phyloP scores from a whole-genome alignment of 768 basidiomycete species.

The Amanita thiersii region DNA sequence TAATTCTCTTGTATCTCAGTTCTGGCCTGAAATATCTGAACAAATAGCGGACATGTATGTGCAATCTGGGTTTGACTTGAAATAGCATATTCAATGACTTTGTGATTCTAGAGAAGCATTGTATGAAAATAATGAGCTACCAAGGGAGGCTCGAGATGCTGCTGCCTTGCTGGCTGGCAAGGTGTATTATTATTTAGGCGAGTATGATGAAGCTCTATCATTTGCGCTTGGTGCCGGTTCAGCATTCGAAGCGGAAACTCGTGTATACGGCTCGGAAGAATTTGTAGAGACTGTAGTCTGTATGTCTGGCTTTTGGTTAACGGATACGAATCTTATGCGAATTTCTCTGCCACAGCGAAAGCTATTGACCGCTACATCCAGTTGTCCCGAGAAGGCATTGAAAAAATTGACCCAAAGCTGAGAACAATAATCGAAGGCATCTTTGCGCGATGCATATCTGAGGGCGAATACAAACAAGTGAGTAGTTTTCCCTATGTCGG shows the following conservation, averaged over 20 bases:
- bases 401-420: conserved; percentile 72
- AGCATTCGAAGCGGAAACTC: conserved; percentile 74
- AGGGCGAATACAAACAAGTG: conserved; percentile 89
- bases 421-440: conserved; percentile 85
- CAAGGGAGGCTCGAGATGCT: conserved; percentile 64
- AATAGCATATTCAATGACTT: conserved; percentile 9
- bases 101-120: conserved; percentile 66
- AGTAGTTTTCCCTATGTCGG: conserved; percentile 12
- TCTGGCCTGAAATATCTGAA: conserved; percentile 99
- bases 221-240: conserved; percentile 89
- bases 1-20: conserved; percentile 79
- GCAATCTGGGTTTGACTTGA: conserved; percentile 8
- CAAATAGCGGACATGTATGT: conserved; percentile 83
- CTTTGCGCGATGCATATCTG: conserved; percentile 75
- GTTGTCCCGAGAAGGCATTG: conserved; percentile 45
- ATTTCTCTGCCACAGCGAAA: conserved; percentile 51
- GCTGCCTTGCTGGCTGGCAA: conserved; percentile 96
- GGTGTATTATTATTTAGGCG: conserved; percentile 94
- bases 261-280: conserved; percentile 61
- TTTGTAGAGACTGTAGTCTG: conserved; percentile 94
- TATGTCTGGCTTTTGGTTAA: conserved; percentile 33
- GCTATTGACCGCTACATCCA: conserved; percentile 92
- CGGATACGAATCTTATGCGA: conserved; percentile 3
- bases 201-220: conserved; percentile 91
- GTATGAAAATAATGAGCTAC: conserved; percentile 76